Base-by-base conservation (phyloP, 495 filamentous ascomycete species). In the Aspergillus biplanus region DNA sequence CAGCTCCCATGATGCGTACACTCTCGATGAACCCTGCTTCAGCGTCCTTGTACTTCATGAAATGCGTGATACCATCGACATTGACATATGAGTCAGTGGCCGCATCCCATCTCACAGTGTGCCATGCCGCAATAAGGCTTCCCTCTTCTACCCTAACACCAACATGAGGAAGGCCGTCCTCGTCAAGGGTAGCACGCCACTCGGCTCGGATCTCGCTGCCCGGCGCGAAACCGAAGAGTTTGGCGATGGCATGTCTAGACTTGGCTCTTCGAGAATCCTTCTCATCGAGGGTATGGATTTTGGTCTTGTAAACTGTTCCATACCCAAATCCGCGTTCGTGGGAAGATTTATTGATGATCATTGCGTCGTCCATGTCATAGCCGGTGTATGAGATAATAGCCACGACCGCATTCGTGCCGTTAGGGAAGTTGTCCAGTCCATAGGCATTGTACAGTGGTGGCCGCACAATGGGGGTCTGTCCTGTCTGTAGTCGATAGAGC, bases 351-450 rank as follows among this genome's bases (percentile, higher is more conserved):
- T 97, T 97, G 70, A 99, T 83, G 67, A 99, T 97, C 95, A 99
- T 99, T 74, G 95, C 95, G 78, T 99, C 95, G 81, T 99, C 95
- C 95, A 99, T 98, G 83, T 99, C 95, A 73, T 97, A 98, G 49
- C 94, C 95, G 6, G 95, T 98, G 78, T 99, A 99, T 5, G 95
- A 97, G 61, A 99, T 96, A 71, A 99, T 96, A 57, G 95, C 95
- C 59, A 99, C 95, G 32, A 99, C 86, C 8, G 93, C 92, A 73
- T 99, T 99, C 68, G 86, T 93, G n/a, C 95, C 95, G 71, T 98
- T 97, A 56, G 95, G 95, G 75, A 97, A 99, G 80, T 98, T 97
- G 75, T 99, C 95, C 60, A 99, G 87, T 16, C 94, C 95, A 70
- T 98, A 99, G 39, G 92, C 91, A 69, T 97, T 97, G 77, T 98